phyloP scores from a whole-genome alignment of 305 asterid genomes.

The Plantago coronopus region DNA sequence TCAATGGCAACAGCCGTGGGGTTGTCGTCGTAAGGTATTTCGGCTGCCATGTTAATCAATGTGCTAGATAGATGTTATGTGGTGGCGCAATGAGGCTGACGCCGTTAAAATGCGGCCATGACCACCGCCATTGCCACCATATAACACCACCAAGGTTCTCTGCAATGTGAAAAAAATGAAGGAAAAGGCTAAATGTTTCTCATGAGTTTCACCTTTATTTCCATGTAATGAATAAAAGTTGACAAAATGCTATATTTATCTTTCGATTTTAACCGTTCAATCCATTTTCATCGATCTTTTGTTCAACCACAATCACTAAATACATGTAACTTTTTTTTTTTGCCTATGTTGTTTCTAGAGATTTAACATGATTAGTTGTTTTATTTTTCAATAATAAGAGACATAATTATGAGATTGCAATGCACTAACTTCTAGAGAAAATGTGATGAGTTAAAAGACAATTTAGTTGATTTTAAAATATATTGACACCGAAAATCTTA shows the following conservation, averaged over 20 bases:
- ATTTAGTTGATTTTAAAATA: too few relatives aligned
- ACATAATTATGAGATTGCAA: too few relatives aligned
- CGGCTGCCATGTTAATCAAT: slow-evolving; percentile 21
- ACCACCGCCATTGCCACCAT: slow-evolving; percentile 20
- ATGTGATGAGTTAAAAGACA: too few relatives aligned
- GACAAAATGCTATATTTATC: slow-evolving; percentile 26
- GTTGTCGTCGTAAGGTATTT: slow-evolving; percentile 21
- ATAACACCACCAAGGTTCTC: slow-evolving; percentile 29
- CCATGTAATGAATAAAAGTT: slow-evolving; percentile 3
- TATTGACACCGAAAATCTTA: too few relatives aligned
- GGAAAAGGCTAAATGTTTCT: slow-evolving; percentile 1
- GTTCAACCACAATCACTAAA: too few relatives aligned
- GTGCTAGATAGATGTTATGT: slow-evolving; percentile 1
- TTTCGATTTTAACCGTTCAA: slow-evolving; percentile 12
- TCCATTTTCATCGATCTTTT: background rate
- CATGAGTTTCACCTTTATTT: background rate
- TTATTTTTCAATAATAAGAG: too few relatives aligned
- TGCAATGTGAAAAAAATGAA: background rate
- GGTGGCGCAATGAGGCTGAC: slow-evolving; percentile 36
- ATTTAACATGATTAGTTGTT: too few relatives aligned
- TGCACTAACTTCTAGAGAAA: too few relatives aligned
- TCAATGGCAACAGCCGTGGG: slow-evolving; percentile 55
- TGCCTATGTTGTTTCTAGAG: too few relatives aligned
- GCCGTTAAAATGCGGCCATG: slow-evolving; percentile 25
- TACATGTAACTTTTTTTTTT: too few relatives aligned